These are phyloP conservation scores for Cladosporium cucumerinum DNA, from an alignment of 2,329 filamentous ascomycete species.

Conservation along the genomic window DNA sequence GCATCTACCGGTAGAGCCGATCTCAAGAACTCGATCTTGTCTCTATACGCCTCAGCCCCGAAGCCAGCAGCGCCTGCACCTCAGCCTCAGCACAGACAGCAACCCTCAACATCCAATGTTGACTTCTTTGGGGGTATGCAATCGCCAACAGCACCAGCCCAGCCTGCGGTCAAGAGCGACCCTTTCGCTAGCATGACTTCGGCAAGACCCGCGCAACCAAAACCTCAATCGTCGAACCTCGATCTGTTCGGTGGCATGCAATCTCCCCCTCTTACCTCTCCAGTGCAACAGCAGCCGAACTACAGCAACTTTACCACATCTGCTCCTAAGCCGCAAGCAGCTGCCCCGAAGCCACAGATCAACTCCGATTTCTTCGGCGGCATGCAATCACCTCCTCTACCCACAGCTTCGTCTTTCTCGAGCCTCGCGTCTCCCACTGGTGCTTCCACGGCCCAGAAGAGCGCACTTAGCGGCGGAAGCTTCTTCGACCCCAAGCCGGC, in stretches of 20 bases:
- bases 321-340: slow-evolving; percentile 55
- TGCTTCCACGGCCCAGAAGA: slow-evolving; percentile 43
- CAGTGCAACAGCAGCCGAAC: slow-evolving; percentile 10
- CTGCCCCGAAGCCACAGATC: neutral
- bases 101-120: slow-evolving; percentile 42
- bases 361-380: slow-evolving; percentile 38
- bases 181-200: slow-evolving; percentile 25
- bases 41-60: slow-evolving; percentile 81
- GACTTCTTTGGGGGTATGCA: slow-evolving; percentile 61
- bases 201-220: slow-evolving; percentile 14
- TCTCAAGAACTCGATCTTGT: slow-evolving; percentile 94
- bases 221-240: slow-evolving; percentile 37
- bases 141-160: slow-evolving; percentile 47
- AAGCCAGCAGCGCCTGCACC: slow-evolving; percentile 65
- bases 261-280: slow-evolving; percentile 46
- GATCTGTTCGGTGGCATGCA: slow-evolving; percentile 61
- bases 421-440: slow-evolving; percentile 55
- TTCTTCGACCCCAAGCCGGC: slow-evolving; percentile 72
- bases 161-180: slow-evolving; percentile 26
- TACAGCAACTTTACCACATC: slow-evolving; percentile 42
- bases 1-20: slow-evolving; percentile 77
- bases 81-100: slow-evolving; percentile 32
- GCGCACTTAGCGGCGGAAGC: slow-evolving; percentile 64
- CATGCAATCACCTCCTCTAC: slow-evolving; percentile 35
- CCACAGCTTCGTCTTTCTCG: slow-evolving; percentile 56